Evolutionary conservation across 2,329 filamentous ascomycete genomes (phyloP).

Genomic region (Penicillium sp.): DNA sequence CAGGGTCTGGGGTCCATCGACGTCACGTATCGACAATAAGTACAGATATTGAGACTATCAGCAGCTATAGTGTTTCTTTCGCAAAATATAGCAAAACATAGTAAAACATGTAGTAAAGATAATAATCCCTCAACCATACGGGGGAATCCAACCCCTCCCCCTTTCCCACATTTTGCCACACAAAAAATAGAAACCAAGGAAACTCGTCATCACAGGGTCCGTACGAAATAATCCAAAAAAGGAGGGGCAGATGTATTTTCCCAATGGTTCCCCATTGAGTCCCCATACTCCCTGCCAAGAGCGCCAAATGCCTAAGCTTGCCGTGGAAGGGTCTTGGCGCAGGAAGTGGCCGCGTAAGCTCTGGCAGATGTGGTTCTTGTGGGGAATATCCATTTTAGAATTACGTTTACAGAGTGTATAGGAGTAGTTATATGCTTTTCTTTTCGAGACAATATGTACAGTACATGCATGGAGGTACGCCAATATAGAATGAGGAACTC

Average conservation of each 20-base stretch:
- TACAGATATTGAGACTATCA: too few relatives aligned
- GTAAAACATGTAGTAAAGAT: not conserved
- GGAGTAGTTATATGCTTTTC: not conserved
- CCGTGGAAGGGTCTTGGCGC: constrained; percentile 21
- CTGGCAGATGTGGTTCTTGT: constrained; percentile 12
- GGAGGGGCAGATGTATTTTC: constrained; percentile 1
- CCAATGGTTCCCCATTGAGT: not conserved
- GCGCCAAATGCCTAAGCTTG: constrained; percentile 28
- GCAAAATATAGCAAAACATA: not conserved
- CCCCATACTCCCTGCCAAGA: constrained; percentile 14
- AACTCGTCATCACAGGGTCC: constrained; percentile 4
- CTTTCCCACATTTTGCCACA: constrained; percentile 11
- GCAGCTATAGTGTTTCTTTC: not conserved
- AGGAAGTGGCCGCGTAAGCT: constrained; percentile 27
- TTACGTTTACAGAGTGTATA: not conserved
- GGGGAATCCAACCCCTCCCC: constrained; percentile 8
- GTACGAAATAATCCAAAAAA: constrained; percentile 1
- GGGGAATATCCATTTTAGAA: constrained; percentile 12
- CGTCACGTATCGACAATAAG: not conserved
- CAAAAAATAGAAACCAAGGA: constrained; percentile 5
- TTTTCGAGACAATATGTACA: not conserved
- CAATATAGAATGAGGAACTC: not conserved
- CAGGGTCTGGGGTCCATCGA: constrained; percentile 1
- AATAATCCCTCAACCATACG: not conserved
- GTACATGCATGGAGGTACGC: not conserved